phyloP scores from a whole-genome alignment of 139 green algal species.

The Marvania coccoides region DNA sequence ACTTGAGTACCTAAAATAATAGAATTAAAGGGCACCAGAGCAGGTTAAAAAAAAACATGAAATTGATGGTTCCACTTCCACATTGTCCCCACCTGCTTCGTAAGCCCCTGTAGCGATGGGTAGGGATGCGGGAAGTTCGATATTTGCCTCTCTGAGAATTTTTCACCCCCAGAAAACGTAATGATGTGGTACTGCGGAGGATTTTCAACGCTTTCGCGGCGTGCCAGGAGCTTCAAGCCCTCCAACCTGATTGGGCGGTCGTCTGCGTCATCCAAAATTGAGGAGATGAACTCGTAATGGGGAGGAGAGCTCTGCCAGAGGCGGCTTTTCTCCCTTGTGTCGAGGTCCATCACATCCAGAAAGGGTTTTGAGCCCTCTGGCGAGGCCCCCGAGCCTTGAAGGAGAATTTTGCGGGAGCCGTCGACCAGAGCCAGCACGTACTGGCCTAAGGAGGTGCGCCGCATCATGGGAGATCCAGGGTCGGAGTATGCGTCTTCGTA shows the following conservation, averaged over 20 bases:
- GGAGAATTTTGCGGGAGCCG: conserved; percentile 58
- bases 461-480: conserved; percentile 68
- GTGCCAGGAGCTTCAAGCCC: conserved; percentile 49
- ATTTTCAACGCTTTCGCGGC: conserved; percentile 48
- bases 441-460: conserved; percentile 62
- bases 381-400: conserved; percentile 70
- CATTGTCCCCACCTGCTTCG: conserved; percentile 45
- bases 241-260: conserved; percentile 34
- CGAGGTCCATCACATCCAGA: conserved; percentile 75
- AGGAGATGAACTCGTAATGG: conserved; percentile 63
- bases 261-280: conserved; percentile 22
- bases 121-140: conserved; percentile 94
- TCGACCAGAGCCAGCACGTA: conserved; percentile 73
- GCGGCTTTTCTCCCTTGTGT: conserved; percentile 50
- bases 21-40: no score
- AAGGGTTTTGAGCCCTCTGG: conserved; percentile 86
- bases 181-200: conserved; percentile 55
- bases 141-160: conserved; percentile 47
- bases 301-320: conserved; percentile 79
- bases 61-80: neutral
- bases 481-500: conserved; percentile 95
- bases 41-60: neutral
- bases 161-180: neutral
- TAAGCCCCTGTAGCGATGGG: conserved; percentile 70
- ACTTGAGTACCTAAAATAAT: conserved; percentile 84